Evolutionary conservation across 768 basidiomycete species (phyloP).

Genomic region (Boletus speciosus): DNA sequence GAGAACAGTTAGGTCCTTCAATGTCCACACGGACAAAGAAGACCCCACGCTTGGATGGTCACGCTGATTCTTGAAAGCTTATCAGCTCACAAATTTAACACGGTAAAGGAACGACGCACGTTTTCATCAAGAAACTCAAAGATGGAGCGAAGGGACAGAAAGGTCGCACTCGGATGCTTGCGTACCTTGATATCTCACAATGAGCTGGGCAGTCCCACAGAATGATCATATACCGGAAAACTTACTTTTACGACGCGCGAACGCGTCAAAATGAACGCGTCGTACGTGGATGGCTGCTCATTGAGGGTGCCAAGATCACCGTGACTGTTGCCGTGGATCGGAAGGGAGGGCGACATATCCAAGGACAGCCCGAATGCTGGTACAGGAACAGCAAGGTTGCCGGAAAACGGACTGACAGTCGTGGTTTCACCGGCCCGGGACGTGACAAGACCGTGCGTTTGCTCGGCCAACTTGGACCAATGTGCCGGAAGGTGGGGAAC

Average conservation of each 20-base stretch:
- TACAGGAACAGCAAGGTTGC: slow-evolving; percentile 1
- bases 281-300: slow-evolving; percentile 11
- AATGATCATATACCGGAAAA: background rate
- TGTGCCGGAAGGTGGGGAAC: background rate
- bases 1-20: slow-evolving; percentile 33
- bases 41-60: slow-evolving; percentile 3
- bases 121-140: slow-evolving; percentile 20
- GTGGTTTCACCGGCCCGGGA: slow-evolving; percentile 3
- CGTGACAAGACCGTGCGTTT: background rate
- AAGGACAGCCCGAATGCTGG: slow-evolving; percentile 28
- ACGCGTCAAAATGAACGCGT: slow-evolving; percentile 46
- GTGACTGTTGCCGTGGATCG: slow-evolving; percentile 5
- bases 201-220: background rate
- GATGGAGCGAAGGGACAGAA: slow-evolving; percentile 25
- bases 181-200: slow-evolving; percentile 17
- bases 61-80: slow-evolving; percentile 6
- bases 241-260: slow-evolving; percentile 56
- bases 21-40: slow-evolving; percentile 49
- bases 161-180: slow-evolving; percentile 20
- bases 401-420: background rate
- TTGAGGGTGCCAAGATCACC: slow-evolving; percentile 6
- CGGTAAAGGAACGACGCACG: slow-evolving; percentile 11
- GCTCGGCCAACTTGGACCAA: slow-evolving; percentile 12
- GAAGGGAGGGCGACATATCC: slow-evolving; percentile 26
- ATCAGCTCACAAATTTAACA: slow-evolving; percentile 5